Base-by-base conservation (phyloP, 1,284 basidiomycete species). In the Xanthoconium separans region DNA sequence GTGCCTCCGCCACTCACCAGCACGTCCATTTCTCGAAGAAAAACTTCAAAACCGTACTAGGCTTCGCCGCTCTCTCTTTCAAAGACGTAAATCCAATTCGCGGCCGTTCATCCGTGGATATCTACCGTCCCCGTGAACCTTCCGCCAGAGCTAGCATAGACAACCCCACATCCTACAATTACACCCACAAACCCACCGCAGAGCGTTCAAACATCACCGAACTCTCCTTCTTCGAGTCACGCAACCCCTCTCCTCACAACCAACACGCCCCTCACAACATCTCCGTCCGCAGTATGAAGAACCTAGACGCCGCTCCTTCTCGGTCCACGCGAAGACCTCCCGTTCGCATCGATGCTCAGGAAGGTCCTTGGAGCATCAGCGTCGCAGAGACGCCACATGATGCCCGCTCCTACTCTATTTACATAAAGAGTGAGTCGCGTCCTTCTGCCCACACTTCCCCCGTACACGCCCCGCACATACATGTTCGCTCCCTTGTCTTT, bases 281-380 rank as follows among this genome's bases (percentile, higher is more conserved):
- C 65, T 51, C 64, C 68, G 56, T 65, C 68, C 54, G 64, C 68
- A 54, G 62, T 59, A 65, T 78, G 73, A 75, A 66, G 60, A 71
- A 62, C 59, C 58, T 72, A 55, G 69, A 72, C 54, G 58, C 71
- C 55, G 68, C 71, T 47, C 72, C 70, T 58, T 62, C 70, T 55
- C 64, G 63, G 31, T 61, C 70, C 55, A 67, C 55, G 57, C 68
- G 70, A 59, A 61, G 73, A 53, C 73, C 65, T 52, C 75, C 77
- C 44, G 74, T 79, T 30, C 77, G 81, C 49, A 76, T 82, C 61
- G 82, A 85, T 66, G 72, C 74, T 46, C 78, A 85, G 69, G 86
- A 87, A 65, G 85, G 83, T 22, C 84, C 81, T 12, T 89, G 87
- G 87, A 82, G 79, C 61, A 79, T 89, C 65, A 86, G 84, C 65